These are phyloP conservation scores for Picea glauca DNA, from an alignment of 75 land plant genomes.

Conservation along the genomic window DNA sequence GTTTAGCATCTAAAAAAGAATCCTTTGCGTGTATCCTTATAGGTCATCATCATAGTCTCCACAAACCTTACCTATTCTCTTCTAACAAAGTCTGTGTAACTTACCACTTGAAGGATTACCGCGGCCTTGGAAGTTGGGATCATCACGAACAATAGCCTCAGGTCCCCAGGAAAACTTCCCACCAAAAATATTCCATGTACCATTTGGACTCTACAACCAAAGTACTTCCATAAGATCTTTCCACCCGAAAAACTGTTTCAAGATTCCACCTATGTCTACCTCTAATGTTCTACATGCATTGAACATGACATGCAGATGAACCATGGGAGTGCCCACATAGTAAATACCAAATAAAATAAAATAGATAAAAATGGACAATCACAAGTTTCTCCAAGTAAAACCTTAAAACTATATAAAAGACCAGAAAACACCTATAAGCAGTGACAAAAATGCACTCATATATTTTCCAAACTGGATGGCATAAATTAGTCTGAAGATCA, in stretches of 20 bases:
- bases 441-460: neutral
- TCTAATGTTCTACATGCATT: neutral
- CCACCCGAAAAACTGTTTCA: neutral
- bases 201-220: slow-evolving; percentile 58
- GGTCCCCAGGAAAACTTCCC: slow-evolving; percentile 77
- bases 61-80: neutral
- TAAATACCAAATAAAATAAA: neutral
- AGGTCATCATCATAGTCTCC: neutral
- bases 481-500: neutral
- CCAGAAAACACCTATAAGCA: neutral
- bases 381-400: neutral
- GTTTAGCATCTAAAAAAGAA: neutral
- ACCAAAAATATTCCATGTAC: slow-evolving; percentile 80
- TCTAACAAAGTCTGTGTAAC: slow-evolving; percentile 2
- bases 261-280: neutral
- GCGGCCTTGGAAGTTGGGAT: slow-evolving; percentile 77
- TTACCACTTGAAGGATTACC: slow-evolving; percentile 80
- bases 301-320: neutral
- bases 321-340: neutral
- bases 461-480: neutral
- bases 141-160: slow-evolving; percentile 79
- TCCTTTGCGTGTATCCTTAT: neutral
- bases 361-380: neutral
- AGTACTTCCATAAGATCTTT: neutral
- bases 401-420: neutral